phyloP scores from a whole-genome alignment of 495 filamentous ascomycete genomes.

The Platismatia glauca region DNA sequence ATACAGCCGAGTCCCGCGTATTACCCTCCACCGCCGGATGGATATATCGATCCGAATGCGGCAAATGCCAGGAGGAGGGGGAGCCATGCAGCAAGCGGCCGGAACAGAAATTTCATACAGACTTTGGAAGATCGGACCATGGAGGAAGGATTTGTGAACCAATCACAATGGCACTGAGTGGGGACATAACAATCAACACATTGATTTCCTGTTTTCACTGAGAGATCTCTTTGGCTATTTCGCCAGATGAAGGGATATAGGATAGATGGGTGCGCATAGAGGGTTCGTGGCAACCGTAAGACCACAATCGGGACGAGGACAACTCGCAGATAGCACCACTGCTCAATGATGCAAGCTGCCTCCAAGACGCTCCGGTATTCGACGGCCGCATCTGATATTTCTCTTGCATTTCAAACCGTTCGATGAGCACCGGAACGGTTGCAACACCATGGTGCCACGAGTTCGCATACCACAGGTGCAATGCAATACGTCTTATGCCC shows the following conservation, averaged over 20 bases:
- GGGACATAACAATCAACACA: not conserved
- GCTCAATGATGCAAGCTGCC: not conserved
- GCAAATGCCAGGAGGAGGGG: slow-evolving; percentile 62
- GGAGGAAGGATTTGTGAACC: slow-evolving; percentile 70
- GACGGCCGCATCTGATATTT: not conserved
- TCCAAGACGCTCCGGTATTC: not conserved
- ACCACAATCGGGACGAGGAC: not conserved
- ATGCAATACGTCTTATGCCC: not conserved
- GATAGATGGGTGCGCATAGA: not conserved
- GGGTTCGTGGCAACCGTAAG: slow-evolving; percentile 5
- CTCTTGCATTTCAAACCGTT: not conserved
- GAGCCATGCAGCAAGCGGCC: slow-evolving; percentile 57
- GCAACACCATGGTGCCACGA: not conserved
- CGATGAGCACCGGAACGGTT: not conserved
- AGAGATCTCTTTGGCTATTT: not conserved
- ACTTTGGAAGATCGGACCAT: slow-evolving; percentile 88
- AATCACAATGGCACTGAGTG: slow-evolving; percentile 54
- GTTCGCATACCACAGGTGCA: not conserved
- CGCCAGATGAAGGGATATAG: not conserved
- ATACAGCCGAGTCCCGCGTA: slow-evolving; percentile 95
- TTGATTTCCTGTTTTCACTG: not conserved
- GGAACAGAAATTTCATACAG: slow-evolving; percentile 83
- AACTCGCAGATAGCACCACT: not conserved
- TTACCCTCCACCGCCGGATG: slow-evolving; percentile 91
- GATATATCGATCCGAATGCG: slow-evolving; percentile 53